Percentiles rank a stretch among this genome's conserved stretches.
Evolutionary conservation across 768 basidiomycete genomes (phyloP).

Genomic region (Mycena capillaripes): DNA sequence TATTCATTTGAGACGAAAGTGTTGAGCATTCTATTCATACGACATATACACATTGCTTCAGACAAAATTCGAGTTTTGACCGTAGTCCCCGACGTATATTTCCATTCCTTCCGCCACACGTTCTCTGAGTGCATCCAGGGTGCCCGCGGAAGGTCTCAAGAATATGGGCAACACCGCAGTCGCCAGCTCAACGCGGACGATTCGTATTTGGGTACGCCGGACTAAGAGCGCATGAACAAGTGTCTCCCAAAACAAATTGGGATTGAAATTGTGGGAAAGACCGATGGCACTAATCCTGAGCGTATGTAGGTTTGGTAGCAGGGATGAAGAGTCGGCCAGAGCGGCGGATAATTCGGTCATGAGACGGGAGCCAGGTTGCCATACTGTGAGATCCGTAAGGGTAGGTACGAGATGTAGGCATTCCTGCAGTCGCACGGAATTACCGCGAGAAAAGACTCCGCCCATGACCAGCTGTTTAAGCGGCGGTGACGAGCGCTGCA

Average conservation of each 20-base stretch:
- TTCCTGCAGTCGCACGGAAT: not conserved
- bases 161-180: not conserved
- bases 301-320: not conserved
- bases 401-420: not conserved
- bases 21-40: too few relatives aligned
- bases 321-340: not conserved
- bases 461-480: not conserved
- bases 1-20: too few relatives aligned
- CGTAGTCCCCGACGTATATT: not conserved
- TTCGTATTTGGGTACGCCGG: not conserved
- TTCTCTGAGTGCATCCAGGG: not conserved
- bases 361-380: too few relatives aligned
- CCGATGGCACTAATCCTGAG: too few relatives aligned
- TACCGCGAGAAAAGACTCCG: not conserved
- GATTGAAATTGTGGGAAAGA: too few relatives aligned
- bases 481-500: not conserved
- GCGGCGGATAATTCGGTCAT: not conserved
- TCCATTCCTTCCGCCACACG: not conserved
- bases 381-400: not conserved
- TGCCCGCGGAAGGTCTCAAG: not conserved
- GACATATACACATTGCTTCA: too few relatives aligned
- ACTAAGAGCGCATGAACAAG: not conserved
- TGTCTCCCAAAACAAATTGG: not conserved
- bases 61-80: too few relatives aligned
- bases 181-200: not conserved